Base-by-base conservation (phyloP, 176 grass and related monocot genomes). In the Rhipidocladum racemiflorum region DNA sequence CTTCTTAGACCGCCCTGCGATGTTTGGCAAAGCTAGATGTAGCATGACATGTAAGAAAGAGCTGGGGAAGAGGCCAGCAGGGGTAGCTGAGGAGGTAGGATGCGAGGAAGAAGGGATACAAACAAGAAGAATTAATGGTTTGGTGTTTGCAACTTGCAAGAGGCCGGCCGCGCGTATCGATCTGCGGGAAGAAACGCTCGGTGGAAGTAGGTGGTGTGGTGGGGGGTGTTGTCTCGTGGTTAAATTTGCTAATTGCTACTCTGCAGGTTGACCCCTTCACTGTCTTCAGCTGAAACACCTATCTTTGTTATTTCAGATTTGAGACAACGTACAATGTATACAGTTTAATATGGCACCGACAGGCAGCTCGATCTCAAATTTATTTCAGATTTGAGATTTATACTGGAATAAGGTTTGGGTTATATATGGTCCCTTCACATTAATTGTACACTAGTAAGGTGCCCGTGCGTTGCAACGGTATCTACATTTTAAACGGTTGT, bases 11-110 rank as follows among this genome's bases (percentile, higher is more conserved):
- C 11, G 56, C 14, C 56, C 56, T 60, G 56, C 56, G 10, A 60
- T 6, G 61, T 35, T 78, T n/a, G 28, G 35, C 2, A 78, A 78
- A 65, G 76, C 60, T 50, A 78, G 76, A 78, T 78, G 60, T 78
- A 24, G 17, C 25, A 64, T 34, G 42, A 23, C 60, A 62, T 78
- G 49, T 35, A 34, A 34, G 32, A 34, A 30, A 23, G 60, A 65
- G 28, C 27, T 12, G 35, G 40, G 75, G 36, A 62, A 46, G 25
- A 78, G 76, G 17, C 11, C 76, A 64, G 27, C n/a, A 24, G 8
- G 9, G 39, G 1, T 40, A 40, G 42, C 6, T 65, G 75, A 30
- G 16, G 75, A 63, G 39, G 18, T 21, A 63, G 46, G 75, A 65
- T 11, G 18, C 65, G 76, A 78, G 60, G 60, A 65, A 65, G 76